Evolutionary conservation across 352 stramenopile genomes (phyloP).

Genomic region (Phytophthora citrophthora): DNA sequence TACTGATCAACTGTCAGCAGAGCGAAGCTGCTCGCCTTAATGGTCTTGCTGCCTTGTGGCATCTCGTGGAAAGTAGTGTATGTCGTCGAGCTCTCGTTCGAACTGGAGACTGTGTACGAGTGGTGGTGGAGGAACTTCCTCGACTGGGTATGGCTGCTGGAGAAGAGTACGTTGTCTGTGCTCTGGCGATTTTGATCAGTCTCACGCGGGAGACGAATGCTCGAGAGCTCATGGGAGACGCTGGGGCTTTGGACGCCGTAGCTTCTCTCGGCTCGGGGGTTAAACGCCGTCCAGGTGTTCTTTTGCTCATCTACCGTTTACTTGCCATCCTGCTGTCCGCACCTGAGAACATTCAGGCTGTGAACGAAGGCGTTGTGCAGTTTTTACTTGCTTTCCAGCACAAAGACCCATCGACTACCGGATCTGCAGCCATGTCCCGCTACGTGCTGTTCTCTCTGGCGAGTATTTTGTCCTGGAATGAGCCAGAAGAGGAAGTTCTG

Average conservation of each 20-base stretch:
- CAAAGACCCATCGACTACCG: background rate
- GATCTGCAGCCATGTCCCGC: constrained; percentile 40
- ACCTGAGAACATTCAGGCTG: constrained; percentile 47
- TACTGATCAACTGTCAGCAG: constrained; percentile 34
- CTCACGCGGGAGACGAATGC: constrained; percentile 39
- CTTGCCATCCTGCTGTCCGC: constrained; percentile 62
- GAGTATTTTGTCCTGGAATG: constrained; percentile 70
- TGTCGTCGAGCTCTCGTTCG: constrained; percentile 58
- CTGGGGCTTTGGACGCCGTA: constrained; percentile 45
- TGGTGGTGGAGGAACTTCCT: constrained; percentile 55
- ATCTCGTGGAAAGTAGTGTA: constrained; percentile 55
- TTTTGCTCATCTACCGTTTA: constrained; percentile 51
- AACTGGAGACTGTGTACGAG: constrained; percentile 46
- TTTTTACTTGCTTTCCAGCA: constrained; percentile 65
- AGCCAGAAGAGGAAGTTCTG: constrained; percentile 26
- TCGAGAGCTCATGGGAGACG: constrained; percentile 49
- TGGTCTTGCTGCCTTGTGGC: constrained; percentile 55
- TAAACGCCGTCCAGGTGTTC: constrained; percentile 12
- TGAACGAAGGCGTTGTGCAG: constrained; percentile 53
- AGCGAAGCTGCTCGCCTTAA: constrained; percentile 47
- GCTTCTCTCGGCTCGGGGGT: constrained; percentile 32
- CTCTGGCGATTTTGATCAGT: constrained; percentile 43
- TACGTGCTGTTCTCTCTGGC: constrained; percentile 71
- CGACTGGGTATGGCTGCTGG: constrained; percentile 18
- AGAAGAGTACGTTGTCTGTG: constrained; percentile 49